A percentile compares a stretch with the other conserved stretches of the same genome.
These are phyloP conservation scores for Thuja plicata DNA, from an alignment of 83 land plant species.

Conservation along the genomic window DNA sequence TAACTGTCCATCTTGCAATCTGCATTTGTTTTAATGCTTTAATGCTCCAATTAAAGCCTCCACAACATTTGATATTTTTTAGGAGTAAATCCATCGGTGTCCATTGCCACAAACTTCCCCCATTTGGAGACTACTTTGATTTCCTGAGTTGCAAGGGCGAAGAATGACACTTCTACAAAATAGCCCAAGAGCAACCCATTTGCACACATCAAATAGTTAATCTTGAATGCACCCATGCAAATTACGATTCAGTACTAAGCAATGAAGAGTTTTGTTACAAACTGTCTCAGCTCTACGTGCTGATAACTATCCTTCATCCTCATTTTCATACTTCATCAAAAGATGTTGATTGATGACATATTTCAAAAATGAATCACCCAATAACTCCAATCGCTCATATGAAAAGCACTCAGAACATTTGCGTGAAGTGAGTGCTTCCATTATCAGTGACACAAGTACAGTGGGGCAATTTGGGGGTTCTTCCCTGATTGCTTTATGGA, in stretches of 20 bases:
- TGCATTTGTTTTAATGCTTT: too few relatives aligned
- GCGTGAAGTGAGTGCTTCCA: too few relatives aligned
- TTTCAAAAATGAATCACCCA: too few relatives aligned
- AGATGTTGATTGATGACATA: too few relatives aligned
- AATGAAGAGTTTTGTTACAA: constrained; percentile 80
- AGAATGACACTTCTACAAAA: too few relatives aligned
- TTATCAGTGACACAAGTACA: constrained; percentile 58
- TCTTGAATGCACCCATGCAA: constrained; percentile 30
- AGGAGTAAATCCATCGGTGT: constrained; percentile 95
- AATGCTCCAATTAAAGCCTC: constrained; percentile 97
- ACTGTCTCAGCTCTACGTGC: constrained; percentile 47
- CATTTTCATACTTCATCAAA: constrained; percentile 17
- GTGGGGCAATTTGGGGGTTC: constrained; percentile 20
- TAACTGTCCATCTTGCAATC: too few relatives aligned
- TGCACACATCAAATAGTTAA: too few relatives aligned
- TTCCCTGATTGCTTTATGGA: constrained; percentile 54
- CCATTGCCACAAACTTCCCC: constrained; percentile 81
- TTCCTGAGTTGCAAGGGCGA: too few relatives aligned
- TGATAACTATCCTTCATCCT: constrained; percentile 90
- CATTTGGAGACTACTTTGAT: constrained; percentile 3
- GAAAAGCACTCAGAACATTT: too few relatives aligned
- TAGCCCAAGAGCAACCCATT: too few relatives aligned
- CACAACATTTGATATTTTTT: constrained; percentile 87
- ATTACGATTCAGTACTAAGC: constrained; percentile 59
- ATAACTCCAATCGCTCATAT: too few relatives aligned